Conservation (phyloP, 768 basidiomycete genomes). For the Mycena chlorophos region DNA sequence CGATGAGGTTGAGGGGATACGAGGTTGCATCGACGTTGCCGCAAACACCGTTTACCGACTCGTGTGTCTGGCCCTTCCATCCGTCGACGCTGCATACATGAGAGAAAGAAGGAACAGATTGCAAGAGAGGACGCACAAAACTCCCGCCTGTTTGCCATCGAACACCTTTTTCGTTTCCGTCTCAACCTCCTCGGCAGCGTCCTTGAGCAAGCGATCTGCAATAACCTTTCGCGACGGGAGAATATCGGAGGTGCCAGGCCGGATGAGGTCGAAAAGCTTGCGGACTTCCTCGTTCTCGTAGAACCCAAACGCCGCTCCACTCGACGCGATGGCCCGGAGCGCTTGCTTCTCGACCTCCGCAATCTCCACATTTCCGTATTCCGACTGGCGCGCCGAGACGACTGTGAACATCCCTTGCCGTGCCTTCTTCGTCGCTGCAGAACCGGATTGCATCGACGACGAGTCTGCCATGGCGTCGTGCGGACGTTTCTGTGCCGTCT, state of each 20-base stretch:
- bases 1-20: conserved; percentile 7
- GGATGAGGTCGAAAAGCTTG: not conserved
- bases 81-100: conserved; percentile 1
- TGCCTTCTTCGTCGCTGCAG: not conserved
- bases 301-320: not conserved
- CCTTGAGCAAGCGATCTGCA: not conserved
- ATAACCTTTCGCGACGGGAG: not conserved
- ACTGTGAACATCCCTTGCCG: not conserved
- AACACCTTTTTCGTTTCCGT: not conserved
- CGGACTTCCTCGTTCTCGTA: conserved; percentile 2
- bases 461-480: not conserved
- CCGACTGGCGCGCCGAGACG: not conserved
- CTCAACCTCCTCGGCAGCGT: not conserved
- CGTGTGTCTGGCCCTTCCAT: not conserved
- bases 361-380: not conserved
- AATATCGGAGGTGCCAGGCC: conserved; percentile 1
- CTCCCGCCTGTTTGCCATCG: not conserved
- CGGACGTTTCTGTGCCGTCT: not conserved
- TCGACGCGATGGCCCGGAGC: not conserved
- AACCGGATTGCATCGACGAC: not conserved
- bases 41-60: conserved; percentile 6
- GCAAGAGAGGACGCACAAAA: not conserved
- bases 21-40: conserved; percentile 3
- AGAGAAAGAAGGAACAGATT: not conserved
- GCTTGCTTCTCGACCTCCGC: not conserved